These are phyloP conservation scores for Hypericum perforatum DNA, from an alignment of 345 rosid genomes.

Conservation along the genomic window DNA sequence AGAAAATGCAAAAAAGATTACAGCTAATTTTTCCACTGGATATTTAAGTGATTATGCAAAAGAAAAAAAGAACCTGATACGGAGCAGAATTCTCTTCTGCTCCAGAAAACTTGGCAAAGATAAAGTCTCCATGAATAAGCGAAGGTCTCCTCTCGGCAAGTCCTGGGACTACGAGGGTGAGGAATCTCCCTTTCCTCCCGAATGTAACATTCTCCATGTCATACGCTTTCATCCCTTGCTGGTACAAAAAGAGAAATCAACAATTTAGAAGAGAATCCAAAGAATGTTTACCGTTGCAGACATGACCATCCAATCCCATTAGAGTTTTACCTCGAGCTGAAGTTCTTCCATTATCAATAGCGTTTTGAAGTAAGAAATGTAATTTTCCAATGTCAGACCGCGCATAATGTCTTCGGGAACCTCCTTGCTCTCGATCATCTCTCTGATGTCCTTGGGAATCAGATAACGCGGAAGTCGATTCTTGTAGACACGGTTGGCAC, in stretches of 20 bases:
- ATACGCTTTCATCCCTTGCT: slow-evolving; percentile 5
- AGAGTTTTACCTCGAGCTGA: slow-evolving; percentile 3
- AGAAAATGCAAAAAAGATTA: no score
- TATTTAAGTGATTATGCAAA: no score
- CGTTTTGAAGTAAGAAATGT: not conserved
- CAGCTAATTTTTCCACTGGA: no score
- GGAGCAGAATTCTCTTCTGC: not conserved
- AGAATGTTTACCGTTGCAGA: not conserved
- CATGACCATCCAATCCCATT: not conserved
- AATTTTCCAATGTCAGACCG: not conserved
- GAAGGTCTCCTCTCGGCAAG: slow-evolving; percentile 8
- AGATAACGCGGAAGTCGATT: not conserved
- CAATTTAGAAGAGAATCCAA: not conserved
- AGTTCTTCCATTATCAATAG: slow-evolving; percentile 9
- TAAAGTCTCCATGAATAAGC: slow-evolving; percentile 4
- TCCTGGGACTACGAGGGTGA: slow-evolving; percentile 7
- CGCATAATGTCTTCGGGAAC: not conserved
- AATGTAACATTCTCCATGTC: slow-evolving; percentile 4
- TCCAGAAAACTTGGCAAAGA: slow-evolving; percentile 1
- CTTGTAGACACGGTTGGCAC: not conserved
- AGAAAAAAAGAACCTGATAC: slow-evolving; percentile 5
- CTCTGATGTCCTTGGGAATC: not conserved
- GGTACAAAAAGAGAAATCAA: not conserved
- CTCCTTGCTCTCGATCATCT: slow-evolving; percentile 1
- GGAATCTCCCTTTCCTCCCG: slow-evolving; percentile 1